Percentiles rank a stretch among this genome's conserved stretches.
Evolutionary conservation across 306 rosid genomes (phyloP).

Genomic region (Acacia confusa): DNA sequence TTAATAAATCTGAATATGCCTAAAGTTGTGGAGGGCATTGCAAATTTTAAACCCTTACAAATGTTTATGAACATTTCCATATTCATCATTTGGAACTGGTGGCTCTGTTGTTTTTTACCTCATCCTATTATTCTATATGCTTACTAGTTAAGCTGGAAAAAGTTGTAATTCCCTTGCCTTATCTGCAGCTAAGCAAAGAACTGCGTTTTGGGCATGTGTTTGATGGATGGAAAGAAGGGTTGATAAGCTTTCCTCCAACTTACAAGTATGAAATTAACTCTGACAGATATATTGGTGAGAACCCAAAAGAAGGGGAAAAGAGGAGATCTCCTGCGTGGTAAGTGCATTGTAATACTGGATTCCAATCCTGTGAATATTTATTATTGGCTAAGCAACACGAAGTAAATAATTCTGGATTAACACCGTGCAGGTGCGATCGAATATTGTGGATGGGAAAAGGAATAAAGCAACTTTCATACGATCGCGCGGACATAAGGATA

Average conservation of each 20-base stretch:
- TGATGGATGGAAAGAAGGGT: constrained; percentile 93
- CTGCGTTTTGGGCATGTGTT: constrained; percentile 72
- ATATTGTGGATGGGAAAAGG: constrained; percentile 86
- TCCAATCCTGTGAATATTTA: background rate
- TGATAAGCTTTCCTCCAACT: constrained; percentile 84
- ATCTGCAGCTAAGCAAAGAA: constrained; percentile 72
- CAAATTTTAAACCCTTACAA: background rate
- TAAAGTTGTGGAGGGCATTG: background rate
- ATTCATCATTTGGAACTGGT: background rate
- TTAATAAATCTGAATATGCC: background rate
- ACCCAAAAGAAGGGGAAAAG: constrained; percentile 82
- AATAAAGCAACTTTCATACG: constrained; percentile 67
- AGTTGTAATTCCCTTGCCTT: constrained; percentile 13
- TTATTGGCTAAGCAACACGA: background rate
- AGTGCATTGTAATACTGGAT: background rate
- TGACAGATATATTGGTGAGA: constrained; percentile 74
- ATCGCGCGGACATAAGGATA: constrained; percentile 58
- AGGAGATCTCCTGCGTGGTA: constrained; percentile 97
- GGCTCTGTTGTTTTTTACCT: too few relatives aligned
- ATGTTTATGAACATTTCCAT: background rate
- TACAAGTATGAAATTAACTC: constrained; percentile 83
- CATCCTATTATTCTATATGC: background rate
- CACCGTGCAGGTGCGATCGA: constrained; percentile 81
- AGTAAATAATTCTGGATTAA: constrained; percentile 17
- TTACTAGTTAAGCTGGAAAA: background rate